Conservation (phyloP, 768 basidiomycete genomes). For the Pulveroboletus sp. region DNA sequence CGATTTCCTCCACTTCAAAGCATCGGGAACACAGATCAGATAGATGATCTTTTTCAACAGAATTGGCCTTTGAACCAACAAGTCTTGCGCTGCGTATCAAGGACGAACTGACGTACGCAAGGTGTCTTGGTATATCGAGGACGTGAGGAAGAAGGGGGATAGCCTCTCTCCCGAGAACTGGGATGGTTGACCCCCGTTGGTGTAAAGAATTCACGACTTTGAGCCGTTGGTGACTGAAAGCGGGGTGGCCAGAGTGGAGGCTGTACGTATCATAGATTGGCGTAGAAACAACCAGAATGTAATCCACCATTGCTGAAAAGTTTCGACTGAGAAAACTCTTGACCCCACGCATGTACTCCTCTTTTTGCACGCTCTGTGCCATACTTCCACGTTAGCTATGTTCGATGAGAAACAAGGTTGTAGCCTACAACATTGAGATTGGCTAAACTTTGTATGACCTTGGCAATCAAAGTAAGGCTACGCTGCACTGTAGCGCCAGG, state of each 20-base stretch:
- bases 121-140: conserved; percentile 72
- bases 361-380: conserved; percentile 58
- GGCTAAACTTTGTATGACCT: conserved; percentile 85
- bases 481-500: conserved; percentile 65
- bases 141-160: conserved; percentile 70
- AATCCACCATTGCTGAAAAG: conserved; percentile 70
- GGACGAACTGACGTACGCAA: conserved; percentile 70
- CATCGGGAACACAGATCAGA: conserved; percentile 58
- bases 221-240: conserved; percentile 47
- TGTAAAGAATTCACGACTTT: conserved; percentile 52
- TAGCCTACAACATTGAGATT: conserved; percentile 69
- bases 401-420: not conserved
- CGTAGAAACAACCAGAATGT: conserved; percentile 68
- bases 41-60: conserved; percentile 35
- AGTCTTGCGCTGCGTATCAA: conserved; percentile 60
- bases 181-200: conserved; percentile 52
- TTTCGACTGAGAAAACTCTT: conserved; percentile 67
- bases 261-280: conserved; percentile 31
- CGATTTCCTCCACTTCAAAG: conserved; percentile 66
- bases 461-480: conserved; percentile 79
- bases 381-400: conserved; percentile 1
- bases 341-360: conserved; percentile 77
- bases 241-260: conserved; percentile 23
- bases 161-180: conserved; percentile 60
- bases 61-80: conserved; percentile 35